These are phyloP conservation scores for Globisporangium takayamanum DNA, from an alignment of 352 stramenopile species.

Conservation along the genomic window DNA sequence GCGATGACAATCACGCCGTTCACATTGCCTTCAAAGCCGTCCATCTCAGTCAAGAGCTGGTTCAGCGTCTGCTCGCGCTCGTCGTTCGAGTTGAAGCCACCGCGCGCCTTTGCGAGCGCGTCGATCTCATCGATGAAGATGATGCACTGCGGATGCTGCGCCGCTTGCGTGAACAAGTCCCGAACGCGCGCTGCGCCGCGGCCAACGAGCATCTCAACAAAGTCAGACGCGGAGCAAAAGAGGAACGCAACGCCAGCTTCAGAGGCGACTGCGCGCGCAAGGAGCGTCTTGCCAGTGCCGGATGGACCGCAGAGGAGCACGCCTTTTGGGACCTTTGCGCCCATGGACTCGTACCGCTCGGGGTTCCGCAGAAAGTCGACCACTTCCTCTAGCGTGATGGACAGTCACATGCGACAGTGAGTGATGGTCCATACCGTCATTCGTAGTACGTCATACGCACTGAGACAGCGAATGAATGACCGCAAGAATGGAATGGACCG, in stretches of 20 bases:
- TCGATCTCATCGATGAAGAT: conserved; percentile 99
- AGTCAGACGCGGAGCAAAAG: conserved; percentile 94
- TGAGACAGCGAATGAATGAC: neutral
- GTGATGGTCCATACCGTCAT: neutral
- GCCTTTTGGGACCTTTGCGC: conserved; percentile 89
- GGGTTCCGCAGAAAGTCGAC: conserved; percentile 94
- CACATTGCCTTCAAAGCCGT: conserved; percentile 88
- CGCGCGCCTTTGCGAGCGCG: conserved; percentile 85
- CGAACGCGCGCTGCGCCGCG: conserved; percentile 91
- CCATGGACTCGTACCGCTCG: conserved; percentile 89
- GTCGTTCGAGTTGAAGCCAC: conserved; percentile 89
- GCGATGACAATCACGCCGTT: conserved; percentile 95
- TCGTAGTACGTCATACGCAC: neutral
- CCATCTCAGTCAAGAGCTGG: conserved; percentile 88
- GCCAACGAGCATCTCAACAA: conserved; percentile 96
- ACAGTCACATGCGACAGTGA: neutral
- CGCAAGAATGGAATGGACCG: neutral
- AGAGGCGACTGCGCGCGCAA: conserved; percentile 89
- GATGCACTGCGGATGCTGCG: conserved; percentile 93
- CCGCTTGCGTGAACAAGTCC: conserved; percentile 91
- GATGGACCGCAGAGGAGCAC: conserved; percentile 93
- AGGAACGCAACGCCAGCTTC: conserved; percentile 93
- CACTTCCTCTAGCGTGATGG: conserved; percentile 62
- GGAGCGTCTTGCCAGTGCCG: conserved; percentile 93
- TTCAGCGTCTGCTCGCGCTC: conserved; percentile 96